A percentile compares a stretch with the other conserved stretches of the same genome.
phyloP scores from a whole-genome alignment of 306 rosid genomes.

The Malus sieversii region DNA sequence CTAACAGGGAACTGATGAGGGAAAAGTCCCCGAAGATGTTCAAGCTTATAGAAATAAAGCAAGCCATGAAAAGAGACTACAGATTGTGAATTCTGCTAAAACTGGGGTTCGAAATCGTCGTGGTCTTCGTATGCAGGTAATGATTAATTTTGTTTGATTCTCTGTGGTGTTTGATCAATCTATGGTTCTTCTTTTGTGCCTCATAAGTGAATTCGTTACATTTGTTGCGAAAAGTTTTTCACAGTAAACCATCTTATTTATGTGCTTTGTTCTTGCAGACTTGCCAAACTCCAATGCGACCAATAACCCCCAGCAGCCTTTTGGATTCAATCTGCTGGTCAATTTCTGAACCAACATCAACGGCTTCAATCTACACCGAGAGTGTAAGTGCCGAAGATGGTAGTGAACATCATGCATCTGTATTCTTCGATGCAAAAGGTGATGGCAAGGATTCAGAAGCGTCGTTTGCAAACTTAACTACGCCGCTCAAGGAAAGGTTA shows the following conservation, averaged over 20 bases:
- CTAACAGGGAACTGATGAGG: slow-evolving; percentile 36
- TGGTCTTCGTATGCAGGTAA: slow-evolving; percentile 76
- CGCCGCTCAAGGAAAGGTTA: slow-evolving; percentile 77
- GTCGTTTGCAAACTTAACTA: slow-evolving; percentile 73
- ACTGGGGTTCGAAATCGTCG: slow-evolving; percentile 81
- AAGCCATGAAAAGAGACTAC: slow-evolving; percentile 56
- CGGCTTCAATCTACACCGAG: slow-evolving; percentile 76
- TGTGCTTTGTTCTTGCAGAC: slow-evolving; percentile 39
- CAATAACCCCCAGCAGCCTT: slow-evolving; percentile 76
- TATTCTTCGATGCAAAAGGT: slow-evolving; percentile 55
- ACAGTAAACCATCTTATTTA: neutral
- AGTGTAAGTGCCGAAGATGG: slow-evolving; percentile 66
- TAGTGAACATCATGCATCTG: slow-evolving; percentile 44
- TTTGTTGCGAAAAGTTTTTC: slow-evolving; percentile 4
- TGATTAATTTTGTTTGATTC: slow-evolving; percentile 2
- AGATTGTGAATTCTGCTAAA: slow-evolving; percentile 73
- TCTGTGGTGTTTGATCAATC: neutral
- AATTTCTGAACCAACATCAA: slow-evolving; percentile 70
- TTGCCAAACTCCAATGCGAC: slow-evolving; percentile 88
- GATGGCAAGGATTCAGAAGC: slow-evolving; percentile 70
- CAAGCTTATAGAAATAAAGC: slow-evolving; percentile 27
- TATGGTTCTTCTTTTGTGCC: neutral
- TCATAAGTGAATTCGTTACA: neutral
- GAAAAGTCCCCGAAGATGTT: slow-evolving; percentile 24
- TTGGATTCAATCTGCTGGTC: slow-evolving; percentile 96